A percentile compares a stretch with the other conserved stretches of the same genome.
phyloP scores from a whole-genome alignment of 345 rosid genomes.

The Excoecaria agallocha region DNA sequence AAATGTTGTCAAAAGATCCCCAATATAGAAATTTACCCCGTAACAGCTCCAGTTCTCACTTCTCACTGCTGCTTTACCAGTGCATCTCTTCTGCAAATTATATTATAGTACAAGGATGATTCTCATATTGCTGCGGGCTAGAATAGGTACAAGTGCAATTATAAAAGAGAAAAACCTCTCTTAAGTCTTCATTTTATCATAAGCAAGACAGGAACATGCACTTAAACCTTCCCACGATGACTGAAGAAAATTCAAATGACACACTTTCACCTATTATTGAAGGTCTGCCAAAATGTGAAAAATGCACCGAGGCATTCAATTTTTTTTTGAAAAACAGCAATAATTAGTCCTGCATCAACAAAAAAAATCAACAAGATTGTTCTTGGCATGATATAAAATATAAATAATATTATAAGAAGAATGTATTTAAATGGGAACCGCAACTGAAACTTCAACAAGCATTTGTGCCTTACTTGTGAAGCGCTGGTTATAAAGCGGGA shows the following conservation, averaged over 20 bases:
- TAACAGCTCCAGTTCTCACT: neutral
- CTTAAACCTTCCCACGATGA: neutral
- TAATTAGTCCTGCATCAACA: neutral
- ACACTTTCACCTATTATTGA: neutral
- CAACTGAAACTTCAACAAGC: neutral
- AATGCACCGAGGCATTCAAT: neutral
- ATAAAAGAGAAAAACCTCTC: too few species aligned
- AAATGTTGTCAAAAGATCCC: neutral
- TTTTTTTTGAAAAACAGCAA: neutral
- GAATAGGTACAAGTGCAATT: too few species aligned
- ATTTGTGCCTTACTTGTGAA: too few species aligned
- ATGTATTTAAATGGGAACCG: neutral
- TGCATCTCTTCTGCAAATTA: neutral
- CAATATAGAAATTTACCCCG: neutral
- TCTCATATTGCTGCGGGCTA: neutral
- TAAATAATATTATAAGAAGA: neutral
- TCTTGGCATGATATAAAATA: neutral
- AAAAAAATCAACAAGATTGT: neutral
- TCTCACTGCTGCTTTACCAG: too few species aligned
- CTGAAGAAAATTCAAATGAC: neutral
- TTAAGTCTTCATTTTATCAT: too few species aligned
- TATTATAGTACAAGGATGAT: neutral
- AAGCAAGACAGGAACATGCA: too few species aligned
- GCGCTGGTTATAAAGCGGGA: too few species aligned
- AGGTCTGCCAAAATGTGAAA: neutral